Conservation (phyloP, 345 rosid genomes). For the Luvunga scandens region DNA sequence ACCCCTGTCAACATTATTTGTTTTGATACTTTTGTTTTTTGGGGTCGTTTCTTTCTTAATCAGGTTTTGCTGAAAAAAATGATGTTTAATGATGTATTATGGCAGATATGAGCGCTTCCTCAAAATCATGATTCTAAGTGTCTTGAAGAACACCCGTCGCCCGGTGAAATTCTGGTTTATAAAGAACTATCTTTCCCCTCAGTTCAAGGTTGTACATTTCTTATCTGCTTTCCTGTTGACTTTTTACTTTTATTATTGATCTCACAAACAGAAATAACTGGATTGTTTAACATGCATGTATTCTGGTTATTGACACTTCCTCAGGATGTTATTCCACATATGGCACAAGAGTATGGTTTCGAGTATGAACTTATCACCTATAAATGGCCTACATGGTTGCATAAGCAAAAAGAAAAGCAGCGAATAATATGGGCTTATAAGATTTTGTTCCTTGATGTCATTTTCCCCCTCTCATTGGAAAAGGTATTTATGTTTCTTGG, state of each 20-base stretch:
- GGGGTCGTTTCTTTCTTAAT: not conserved
- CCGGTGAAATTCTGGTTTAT: constrained; percentile 99
- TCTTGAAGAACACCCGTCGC: constrained; percentile 83
- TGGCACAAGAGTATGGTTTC: constrained; percentile 92
- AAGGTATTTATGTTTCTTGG: constrained; percentile 50
- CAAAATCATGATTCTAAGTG: constrained; percentile 96
- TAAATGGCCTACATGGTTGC: constrained; percentile 99
- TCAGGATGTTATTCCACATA: constrained; percentile 95
- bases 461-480: constrained; percentile 93
- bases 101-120: constrained; percentile 93
- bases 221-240: constrained; percentile 2
- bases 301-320: constrained; percentile 17
- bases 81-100: constrained; percentile 19
- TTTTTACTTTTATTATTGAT: not conserved
- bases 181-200: constrained; percentile 98
- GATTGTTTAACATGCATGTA: constrained; percentile 11
- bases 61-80: not conserved
- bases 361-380: constrained; percentile 91
- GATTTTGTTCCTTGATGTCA: constrained; percentile 95
- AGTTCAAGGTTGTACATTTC: constrained; percentile 66
- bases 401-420: constrained; percentile 98
- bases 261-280: not conserved
- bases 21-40: not conserved
- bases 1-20: not conserved
- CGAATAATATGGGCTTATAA: constrained; percentile 99